Evolutionary conservation across 257 asterid genomes (phyloP).

Genomic region (Solanum verrucosum): DNA sequence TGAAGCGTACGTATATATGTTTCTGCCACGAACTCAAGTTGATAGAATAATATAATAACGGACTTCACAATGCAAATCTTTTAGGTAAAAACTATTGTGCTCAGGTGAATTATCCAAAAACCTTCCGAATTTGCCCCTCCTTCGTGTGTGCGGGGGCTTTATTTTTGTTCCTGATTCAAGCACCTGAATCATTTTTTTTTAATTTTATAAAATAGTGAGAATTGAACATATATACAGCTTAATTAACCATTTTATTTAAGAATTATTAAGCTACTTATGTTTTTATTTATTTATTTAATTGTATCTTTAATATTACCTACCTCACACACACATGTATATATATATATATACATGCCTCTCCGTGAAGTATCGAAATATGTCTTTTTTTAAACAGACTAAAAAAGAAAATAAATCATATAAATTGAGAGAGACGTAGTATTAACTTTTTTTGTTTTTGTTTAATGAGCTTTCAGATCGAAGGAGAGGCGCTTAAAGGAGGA

Average conservation of each 20-base stretch:
- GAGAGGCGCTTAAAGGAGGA: slow-evolving; percentile 14
- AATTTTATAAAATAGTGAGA: not conserved
- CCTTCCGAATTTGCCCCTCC: not conserved
- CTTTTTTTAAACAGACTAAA: too few relatives aligned
- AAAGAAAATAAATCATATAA: too few relatives aligned
- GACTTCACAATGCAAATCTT: not conserved
- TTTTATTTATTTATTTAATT: not conserved
- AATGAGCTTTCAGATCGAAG: slow-evolving; percentile 10
- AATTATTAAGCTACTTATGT: not conserved
- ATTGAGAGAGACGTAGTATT: not conserved
- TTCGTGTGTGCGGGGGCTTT: not conserved
- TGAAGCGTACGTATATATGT: too few relatives aligned
- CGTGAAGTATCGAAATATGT: too few relatives aligned
- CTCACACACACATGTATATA: not conserved
- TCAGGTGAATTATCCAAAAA: not conserved
- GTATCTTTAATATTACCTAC: not conserved
- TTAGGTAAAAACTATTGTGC: not conserved
- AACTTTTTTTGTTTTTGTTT: not conserved
- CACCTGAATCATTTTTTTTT: not conserved
- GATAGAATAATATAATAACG: not conserved
- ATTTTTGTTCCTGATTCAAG: not conserved
- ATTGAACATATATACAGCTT: not conserved
- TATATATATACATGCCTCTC: too few relatives aligned
- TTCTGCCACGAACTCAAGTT: not conserved
- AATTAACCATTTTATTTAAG: too few relatives aligned